A percentile compares a stretch with the other conserved stretches of the same genome.
These are phyloP conservation scores for Syzygium malaccense DNA, from an alignment of 441 rosid species.

Conservation along the genomic window DNA sequence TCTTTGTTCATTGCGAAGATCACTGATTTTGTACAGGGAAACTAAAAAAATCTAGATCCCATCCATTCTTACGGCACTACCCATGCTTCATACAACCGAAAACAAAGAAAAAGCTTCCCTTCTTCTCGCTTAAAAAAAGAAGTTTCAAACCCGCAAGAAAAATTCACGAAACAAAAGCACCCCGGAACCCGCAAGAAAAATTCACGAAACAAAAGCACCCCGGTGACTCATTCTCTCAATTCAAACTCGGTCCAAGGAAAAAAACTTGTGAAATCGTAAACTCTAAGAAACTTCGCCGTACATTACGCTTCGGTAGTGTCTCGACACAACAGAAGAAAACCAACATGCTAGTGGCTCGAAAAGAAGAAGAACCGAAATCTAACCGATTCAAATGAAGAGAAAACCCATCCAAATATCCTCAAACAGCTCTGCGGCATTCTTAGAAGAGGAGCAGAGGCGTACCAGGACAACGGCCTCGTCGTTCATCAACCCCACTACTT, in stretches of 20 bases:
- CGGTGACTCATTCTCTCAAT: background rate
- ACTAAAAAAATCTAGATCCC: background rate
- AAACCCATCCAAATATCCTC: background rate
- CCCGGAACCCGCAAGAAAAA: background rate
- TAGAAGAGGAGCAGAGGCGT: background rate
- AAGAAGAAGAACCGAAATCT: background rate
- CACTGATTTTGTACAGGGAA: background rate
- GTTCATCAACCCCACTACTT: background rate
- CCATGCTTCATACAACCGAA: background rate
- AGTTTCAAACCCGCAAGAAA: background rate
- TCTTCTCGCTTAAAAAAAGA: background rate
- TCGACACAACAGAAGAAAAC: background rate
- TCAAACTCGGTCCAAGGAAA: background rate
- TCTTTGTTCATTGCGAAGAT: background rate
- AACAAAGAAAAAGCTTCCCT: background rate
- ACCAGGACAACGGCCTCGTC: background rate
- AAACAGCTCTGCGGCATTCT: background rate
- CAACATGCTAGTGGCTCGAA: background rate
- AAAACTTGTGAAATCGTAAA: background rate
- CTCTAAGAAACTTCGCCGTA: background rate
- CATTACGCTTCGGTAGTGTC: background rate
- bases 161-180: background rate
- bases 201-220: background rate
- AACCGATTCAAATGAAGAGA: background rate
- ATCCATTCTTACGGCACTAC: background rate